phyloP scores from a whole-genome alignment of 2,329 filamentous ascomycete species.

The Teratosphaeria nubilosa region DNA sequence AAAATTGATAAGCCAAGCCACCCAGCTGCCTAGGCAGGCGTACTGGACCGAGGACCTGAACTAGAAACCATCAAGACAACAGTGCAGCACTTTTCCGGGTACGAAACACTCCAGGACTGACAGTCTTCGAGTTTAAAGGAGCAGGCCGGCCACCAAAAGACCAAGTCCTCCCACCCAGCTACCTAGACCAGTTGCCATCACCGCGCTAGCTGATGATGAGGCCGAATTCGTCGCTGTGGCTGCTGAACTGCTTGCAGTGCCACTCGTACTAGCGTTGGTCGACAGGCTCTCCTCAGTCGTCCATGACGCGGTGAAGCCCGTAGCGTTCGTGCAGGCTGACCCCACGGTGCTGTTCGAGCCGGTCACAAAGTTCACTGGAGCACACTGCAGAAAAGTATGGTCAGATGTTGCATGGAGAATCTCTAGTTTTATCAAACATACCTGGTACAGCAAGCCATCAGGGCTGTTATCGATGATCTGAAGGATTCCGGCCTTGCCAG shows the following conservation, averaged over 20 bases:
- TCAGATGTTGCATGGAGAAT: background rate
- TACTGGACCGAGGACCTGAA: too few relatives aligned
- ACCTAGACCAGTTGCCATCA: constrained; percentile 4
- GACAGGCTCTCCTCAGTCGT: constrained; percentile 3
- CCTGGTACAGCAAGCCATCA: constrained; percentile 24
- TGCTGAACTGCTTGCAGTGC: background rate
- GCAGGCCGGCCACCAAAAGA: constrained; percentile 4
- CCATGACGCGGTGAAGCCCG: constrained; percentile 18
- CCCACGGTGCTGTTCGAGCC: constrained; percentile 21
- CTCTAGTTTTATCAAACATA: constrained; percentile 3
- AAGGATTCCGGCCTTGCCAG: constrained; percentile 19
- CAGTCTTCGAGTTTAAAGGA: background rate
- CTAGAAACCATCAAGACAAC: background rate
- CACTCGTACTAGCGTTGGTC: background rate
- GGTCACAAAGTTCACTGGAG: constrained; percentile 21
- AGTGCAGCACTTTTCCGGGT: background rate
- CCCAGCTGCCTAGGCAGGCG: too few relatives aligned
- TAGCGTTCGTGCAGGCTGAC: constrained; percentile 16
- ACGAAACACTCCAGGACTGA: background rate
- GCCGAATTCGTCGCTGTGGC: constrained; percentile 1
- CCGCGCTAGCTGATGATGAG: constrained; percentile 2
- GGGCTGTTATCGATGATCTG: constrained; percentile 20
- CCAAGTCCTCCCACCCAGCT: constrained; percentile 2
- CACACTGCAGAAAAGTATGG: constrained; percentile 12
- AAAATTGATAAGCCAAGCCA: background rate